Conservation (phyloP, 805 yeast species). For the Dipodascus geniculatus region DNA sequence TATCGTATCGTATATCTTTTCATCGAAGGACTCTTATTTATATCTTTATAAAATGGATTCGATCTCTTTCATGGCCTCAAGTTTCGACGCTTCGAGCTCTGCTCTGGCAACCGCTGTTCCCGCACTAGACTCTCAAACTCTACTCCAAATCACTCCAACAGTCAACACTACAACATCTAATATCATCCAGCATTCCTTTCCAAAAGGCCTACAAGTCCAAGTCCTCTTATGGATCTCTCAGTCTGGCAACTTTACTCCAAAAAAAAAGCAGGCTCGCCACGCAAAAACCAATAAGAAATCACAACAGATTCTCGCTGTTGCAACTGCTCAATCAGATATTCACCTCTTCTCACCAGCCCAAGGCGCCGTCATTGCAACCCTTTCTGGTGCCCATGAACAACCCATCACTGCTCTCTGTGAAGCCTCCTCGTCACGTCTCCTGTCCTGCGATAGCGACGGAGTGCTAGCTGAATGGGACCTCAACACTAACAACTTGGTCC, state of each 20-base stretch:
- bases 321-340: slow-evolving; percentile 53
- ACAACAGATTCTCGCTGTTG: slow-evolving; percentile 38
- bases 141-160: neutral
- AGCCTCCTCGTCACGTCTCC: slow-evolving; percentile 35
- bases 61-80: neutral
- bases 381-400: slow-evolving; percentile 35
- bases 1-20: too few species aligned
- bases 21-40: too few species aligned
- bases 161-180: neutral
- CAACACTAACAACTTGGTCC: slow-evolving; percentile 30
- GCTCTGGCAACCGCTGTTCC: neutral
- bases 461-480: slow-evolving; percentile 51
- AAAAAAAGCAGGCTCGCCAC: neutral
- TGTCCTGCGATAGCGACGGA: slow-evolving; percentile 52
- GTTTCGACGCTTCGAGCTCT: neutral
- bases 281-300: neutral
- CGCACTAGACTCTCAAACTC: neutral
- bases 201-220: slow-evolving; percentile 6
- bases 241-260: neutral
- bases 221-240: slow-evolving; percentile 28
- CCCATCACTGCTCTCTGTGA: slow-evolving; percentile 36
- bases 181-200: slow-evolving; percentile 10
- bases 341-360: slow-evolving; percentile 57
- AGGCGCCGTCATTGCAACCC: slow-evolving; percentile 42
- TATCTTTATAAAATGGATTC: too few species aligned